phyloP scores from a whole-genome alignment of 495 filamentous ascomycete genomes.

The Xylaria longipes region DNA sequence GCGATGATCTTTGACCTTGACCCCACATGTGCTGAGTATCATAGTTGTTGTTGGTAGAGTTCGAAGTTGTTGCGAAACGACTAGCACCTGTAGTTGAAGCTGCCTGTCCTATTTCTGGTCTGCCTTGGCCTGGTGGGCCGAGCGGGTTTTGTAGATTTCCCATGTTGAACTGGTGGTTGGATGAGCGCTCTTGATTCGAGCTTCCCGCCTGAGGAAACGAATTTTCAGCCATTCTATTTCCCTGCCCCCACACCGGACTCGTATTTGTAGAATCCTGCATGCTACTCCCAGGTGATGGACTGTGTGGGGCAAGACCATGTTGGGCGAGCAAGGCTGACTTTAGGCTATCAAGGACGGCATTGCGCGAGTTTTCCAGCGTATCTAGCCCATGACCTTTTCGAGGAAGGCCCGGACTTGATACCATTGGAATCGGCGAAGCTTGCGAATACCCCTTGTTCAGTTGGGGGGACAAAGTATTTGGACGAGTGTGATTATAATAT shows the following conservation, averaged over 20 bases:
- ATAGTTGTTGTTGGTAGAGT: constrained; percentile 22
- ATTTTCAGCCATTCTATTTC: constrained; percentile 3
- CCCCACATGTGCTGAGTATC: constrained; percentile 20
- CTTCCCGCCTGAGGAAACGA: not conserved
- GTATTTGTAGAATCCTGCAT: constrained; percentile 9
- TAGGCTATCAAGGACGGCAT: constrained; percentile 36
- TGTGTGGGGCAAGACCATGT: constrained; percentile 30
- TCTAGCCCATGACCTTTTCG: constrained; percentile 16
- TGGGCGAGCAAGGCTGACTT: constrained; percentile 35
- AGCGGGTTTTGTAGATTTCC: constrained; percentile 25
- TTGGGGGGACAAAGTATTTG: constrained; percentile 6
- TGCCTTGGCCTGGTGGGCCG: constrained; percentile 23
- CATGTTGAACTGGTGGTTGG: constrained; percentile 18
- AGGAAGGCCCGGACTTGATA: constrained; percentile 15
- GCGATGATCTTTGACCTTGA: constrained; percentile 25
- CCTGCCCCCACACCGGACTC: constrained; percentile 20
- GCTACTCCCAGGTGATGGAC: constrained; percentile 7
- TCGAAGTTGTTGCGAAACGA: constrained; percentile 16
- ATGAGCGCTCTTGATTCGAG: constrained; percentile 30
- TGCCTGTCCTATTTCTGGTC: not conserved
- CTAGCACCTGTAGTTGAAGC: constrained; percentile 10
- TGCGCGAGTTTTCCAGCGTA: constrained; percentile 34
- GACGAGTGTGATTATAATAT: constrained; percentile 16
- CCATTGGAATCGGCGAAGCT: constrained; percentile 13
- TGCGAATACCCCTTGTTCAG: constrained; percentile 9